Conservation (phyloP, 2,329 filamentous ascomycete genomes). For the Nigrospora oryzae region DNA sequence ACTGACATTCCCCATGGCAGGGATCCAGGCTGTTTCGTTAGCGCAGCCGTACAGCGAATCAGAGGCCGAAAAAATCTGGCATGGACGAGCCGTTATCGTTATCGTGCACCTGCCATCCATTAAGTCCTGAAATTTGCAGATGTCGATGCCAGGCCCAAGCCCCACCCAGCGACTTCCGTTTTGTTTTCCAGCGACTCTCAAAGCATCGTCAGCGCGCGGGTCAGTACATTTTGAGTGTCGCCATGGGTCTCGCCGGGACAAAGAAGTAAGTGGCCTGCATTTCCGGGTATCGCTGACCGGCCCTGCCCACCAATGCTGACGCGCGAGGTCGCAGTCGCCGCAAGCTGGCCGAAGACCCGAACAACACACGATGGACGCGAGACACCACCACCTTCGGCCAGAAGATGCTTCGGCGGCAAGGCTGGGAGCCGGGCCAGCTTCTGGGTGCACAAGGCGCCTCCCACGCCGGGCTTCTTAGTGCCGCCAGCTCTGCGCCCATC, state of each 20-base stretch:
- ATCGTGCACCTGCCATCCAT: too few species aligned
- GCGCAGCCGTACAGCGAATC: too few species aligned
- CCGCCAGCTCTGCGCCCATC: slow-evolving; percentile 78
- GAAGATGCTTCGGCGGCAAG: slow-evolving; percentile 77
- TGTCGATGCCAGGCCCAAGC: neutral
- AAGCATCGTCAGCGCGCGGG: neutral
- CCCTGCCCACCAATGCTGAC: neutral
- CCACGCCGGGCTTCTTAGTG: slow-evolving; percentile 69
- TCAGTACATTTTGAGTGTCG: slow-evolving; percentile 1
- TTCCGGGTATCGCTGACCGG: slow-evolving; percentile 4
- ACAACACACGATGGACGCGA: slow-evolving; percentile 89
- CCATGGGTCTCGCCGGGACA: slow-evolving; percentile 61
- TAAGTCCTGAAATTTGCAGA: slow-evolving; percentile 1
- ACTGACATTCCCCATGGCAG: too few species aligned
- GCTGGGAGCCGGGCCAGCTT: slow-evolving; percentile 80
- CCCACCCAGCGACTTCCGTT: neutral
- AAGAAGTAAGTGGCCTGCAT: slow-evolving; percentile 45
- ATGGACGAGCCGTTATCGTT: too few species aligned
- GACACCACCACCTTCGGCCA: slow-evolving; percentile 80
- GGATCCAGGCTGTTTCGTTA: too few species aligned
- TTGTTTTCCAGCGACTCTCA: neutral
- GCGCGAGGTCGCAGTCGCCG: slow-evolving; percentile 24
- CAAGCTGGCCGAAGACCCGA: slow-evolving; percentile 84
- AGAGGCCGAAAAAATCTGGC: too few species aligned
- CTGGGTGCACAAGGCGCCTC: slow-evolving; percentile 71